Conservation (phyloP, 805 yeast species). For the Komagataella pseudopastoris region DNA sequence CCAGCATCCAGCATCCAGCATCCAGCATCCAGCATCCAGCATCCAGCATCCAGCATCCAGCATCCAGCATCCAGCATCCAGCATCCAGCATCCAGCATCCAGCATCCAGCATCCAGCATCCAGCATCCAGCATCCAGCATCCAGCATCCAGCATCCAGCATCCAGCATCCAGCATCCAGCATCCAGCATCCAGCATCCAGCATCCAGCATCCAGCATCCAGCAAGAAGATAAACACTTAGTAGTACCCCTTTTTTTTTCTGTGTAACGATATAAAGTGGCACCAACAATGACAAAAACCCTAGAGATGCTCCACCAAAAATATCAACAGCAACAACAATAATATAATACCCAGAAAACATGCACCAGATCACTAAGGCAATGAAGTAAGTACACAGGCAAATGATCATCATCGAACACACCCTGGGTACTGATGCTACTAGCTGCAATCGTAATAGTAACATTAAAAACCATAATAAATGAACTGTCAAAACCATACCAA, state of each 20-base stretch:
- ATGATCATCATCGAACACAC: background rate
- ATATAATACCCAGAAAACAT: background rate
- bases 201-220: no score
- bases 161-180: no score
- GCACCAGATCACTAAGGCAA: background rate
- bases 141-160: no score
- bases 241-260: background rate
- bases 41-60: no score
- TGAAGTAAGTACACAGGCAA: background rate
- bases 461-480: background rate
- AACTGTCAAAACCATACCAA: background rate
- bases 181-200: no score
- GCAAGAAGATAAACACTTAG: background rate
- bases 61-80: no score
- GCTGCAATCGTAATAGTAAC: background rate
- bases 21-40: no score
- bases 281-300: background rate
- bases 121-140: no score
- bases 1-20: no score
- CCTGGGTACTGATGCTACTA: background rate
- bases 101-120: no score
- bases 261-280: background rate
- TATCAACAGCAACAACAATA: background rate
- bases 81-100: no score
- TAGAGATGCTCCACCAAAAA: background rate